A percentile compares a stretch with the other conserved stretches of the same genome.
phyloP scores from a whole-genome alignment of 768 basidiomycete genomes.

The Coprinopsis strossmayeri region DNA sequence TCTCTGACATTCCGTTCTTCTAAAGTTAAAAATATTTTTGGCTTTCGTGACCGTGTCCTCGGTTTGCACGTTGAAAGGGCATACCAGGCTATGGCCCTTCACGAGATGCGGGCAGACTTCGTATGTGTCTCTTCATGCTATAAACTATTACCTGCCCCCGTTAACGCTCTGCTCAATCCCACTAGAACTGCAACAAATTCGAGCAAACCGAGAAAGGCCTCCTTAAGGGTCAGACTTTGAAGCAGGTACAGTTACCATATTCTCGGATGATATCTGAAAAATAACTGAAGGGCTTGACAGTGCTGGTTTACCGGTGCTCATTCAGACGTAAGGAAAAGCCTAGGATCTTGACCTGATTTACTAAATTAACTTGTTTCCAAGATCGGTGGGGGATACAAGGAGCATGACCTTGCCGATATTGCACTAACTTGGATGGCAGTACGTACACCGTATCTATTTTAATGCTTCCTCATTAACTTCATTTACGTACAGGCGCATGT shows the following conservation, averaged over 20 bases:
- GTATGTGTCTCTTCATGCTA: slow-evolving; percentile 33
- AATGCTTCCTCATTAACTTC: not conserved
- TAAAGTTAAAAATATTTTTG: slow-evolving; percentile 47
- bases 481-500: slow-evolving; percentile 44
- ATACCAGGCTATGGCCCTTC: slow-evolving; percentile 64
- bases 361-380: not conserved
- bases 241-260: slow-evolving; percentile 39
- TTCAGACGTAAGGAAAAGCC: slow-evolving; percentile 18
- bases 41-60: slow-evolving; percentile 53
- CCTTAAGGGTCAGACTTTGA: slow-evolving; percentile 50
- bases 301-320: slow-evolving; percentile 64
- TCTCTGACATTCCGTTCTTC: slow-evolving; percentile 44
- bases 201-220: slow-evolving; percentile 47
- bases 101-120: slow-evolving; percentile 64
- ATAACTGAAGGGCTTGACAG: slow-evolving; percentile 21
- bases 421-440: slow-evolving; percentile 63
- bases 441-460: slow-evolving; percentile 16
- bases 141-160: no score
- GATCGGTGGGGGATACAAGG: slow-evolving; percentile 65
- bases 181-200: slow-evolving; percentile 57
- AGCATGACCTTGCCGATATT: slow-evolving; percentile 64
- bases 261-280: not conserved
- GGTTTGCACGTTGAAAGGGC: slow-evolving; percentile 60
- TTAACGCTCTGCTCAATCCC: not conserved
- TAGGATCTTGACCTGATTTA: slow-evolving; percentile 17